Conservation (phyloP, 805 yeast species). For the Kuraishia piskuri region DNA sequence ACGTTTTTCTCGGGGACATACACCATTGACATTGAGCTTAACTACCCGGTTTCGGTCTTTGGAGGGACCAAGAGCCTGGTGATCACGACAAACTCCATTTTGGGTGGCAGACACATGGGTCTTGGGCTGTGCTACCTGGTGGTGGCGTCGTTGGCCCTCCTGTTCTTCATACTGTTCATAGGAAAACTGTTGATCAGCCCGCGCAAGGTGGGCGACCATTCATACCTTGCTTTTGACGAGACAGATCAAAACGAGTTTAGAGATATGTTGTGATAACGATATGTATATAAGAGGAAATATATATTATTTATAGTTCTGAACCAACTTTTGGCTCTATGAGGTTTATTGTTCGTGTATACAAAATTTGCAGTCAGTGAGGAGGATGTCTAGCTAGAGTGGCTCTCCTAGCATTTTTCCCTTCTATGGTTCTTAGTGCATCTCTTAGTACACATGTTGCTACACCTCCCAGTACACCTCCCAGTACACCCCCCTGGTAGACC, state of each 20-base stretch:
- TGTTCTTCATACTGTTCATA: constrained; percentile 69
- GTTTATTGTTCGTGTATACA: too few relatives aligned
- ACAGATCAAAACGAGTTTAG: constrained; percentile 5
- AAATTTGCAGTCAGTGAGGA: too few relatives aligned
- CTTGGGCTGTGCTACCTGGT: constrained; percentile 80
- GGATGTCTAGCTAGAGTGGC: too few relatives aligned
- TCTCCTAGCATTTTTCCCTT: too few relatives aligned
- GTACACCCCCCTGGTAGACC: too few relatives aligned
- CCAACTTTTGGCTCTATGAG: too few relatives aligned
- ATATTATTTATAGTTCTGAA: too few relatives aligned
- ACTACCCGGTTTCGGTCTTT: constrained; percentile 74
- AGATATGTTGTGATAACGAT: constrained; percentile 7
- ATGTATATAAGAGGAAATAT: too few relatives aligned
- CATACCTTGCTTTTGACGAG: constrained; percentile 36
- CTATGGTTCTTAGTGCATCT: too few relatives aligned
- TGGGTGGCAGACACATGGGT: constrained; percentile 84
- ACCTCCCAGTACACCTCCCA: too few relatives aligned
- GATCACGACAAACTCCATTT: constrained; percentile 68
- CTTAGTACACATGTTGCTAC: too few relatives aligned
- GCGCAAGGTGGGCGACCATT: constrained; percentile 77
- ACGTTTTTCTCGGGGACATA: constrained; percentile 61
- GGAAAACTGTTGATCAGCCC: constrained; percentile 79
- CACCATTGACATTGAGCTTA: constrained; percentile 54
- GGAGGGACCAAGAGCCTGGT: constrained; percentile 88
- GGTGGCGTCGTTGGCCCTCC: constrained; percentile 69